Base-by-base conservation (phyloP, 2,329 filamentous ascomycete genomes). In the Pseudohalonectria lignicola region DNA sequence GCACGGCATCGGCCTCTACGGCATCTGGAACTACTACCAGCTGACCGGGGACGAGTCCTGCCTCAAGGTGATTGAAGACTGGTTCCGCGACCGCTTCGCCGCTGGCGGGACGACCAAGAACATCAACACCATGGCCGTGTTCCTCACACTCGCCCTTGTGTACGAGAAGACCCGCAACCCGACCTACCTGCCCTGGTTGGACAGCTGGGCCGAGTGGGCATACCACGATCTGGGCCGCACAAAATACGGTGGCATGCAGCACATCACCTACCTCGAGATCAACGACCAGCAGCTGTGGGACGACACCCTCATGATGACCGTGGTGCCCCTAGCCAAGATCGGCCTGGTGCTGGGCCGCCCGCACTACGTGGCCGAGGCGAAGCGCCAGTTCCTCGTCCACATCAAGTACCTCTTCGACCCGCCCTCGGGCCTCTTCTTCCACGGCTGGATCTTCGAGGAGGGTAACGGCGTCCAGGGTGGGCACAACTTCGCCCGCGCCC, bases 261-360 rank as follows among this genome's bases (percentile, higher is more conserved):
- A 84, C 57, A 74, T 81, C 43, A 88, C 83, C 1, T 87, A 87
- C 48, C 59, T 79, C 23, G 70, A 75, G 3, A 68, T 73, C 45
- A 86, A 90, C 56, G 67, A 77, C 44, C 71, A 85, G 54, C 80
- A 88, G 61, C 66, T 88, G 17, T 90, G 84, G 84, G 84, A 87
- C 47, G 84, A 90, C 54, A 90, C 84, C 5, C 66, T 90, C 32
- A 88, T 90, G 83, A 90, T 90, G 84, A 87, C 82, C 1, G 83
- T 86, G 5, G 62, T 88, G 58, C 84, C 84, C 2, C 66, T 88
- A 15, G 82, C 82, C 15, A 88, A 88, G 62, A 87, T 87, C 43
- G 84, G 84, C 1, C 69, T 78, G 40, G 63, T 86, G 4, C 68
- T 90, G 3, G 66, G 73, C 43, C 65, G 82, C 2, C 79, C 80